phyloP scores from a whole-genome alignment of 1,284 basidiomycete species.

The Heterobasidion parviporum region DNA sequence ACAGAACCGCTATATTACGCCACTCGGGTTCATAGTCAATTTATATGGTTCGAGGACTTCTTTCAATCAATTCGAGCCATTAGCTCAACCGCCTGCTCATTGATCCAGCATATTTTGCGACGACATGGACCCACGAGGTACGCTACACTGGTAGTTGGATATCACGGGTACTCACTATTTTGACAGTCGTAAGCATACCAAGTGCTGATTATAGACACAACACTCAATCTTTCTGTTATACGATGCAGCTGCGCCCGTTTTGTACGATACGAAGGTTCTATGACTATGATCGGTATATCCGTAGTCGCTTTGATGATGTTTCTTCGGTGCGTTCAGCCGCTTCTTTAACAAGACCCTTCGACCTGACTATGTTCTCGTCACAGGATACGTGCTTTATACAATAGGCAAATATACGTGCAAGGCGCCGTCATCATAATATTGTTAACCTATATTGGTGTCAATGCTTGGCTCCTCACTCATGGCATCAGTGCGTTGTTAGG shows the following conservation, averaged over 20 bases:
- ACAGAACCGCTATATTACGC: constrained; percentile 43
- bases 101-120: not conserved
- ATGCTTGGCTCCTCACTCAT: constrained; percentile 38
- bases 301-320: constrained; percentile 49
- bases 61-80: not conserved
- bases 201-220: no score
- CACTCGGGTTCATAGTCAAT: constrained; percentile 41
- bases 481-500: constrained; percentile 25
- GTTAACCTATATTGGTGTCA: constrained; percentile 31
- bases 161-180: not conserved
- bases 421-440: constrained; percentile 28
- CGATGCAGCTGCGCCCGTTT: constrained; percentile 33
- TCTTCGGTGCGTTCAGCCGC: constrained; percentile 26
- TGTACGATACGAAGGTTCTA: constrained; percentile 42
- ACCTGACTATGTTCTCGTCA: not conserved
- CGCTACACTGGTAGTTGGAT: not conserved
- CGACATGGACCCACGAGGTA: constrained; percentile 1
- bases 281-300: constrained; percentile 39
- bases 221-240: not conserved
- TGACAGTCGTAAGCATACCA: not conserved
- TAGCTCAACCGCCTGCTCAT: not conserved
- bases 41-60: constrained; percentile 26
- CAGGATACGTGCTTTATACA: constrained; percentile 40
- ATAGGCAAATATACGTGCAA: constrained; percentile 25
- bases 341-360: not conserved